Evolutionary conservation across 306 rosid genomes (phyloP), one percentile per base, ranked within the genome.

Genomic region (Quercus parvula): DNA sequence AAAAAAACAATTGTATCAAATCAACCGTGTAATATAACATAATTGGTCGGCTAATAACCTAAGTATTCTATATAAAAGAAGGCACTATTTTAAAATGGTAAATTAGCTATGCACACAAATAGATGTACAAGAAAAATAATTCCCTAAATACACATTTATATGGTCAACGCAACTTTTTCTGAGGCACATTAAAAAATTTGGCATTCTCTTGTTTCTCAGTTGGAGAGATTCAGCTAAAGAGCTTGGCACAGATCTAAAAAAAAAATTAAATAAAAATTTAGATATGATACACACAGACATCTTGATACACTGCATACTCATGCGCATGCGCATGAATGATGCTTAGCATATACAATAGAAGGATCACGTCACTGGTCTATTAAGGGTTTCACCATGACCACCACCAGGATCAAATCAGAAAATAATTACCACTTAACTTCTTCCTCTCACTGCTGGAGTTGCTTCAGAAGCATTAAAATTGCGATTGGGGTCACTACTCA

Each of bases 191-290:
- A 17, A 35, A 70, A 22, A 38, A 22, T 52, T 71, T 56, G 58
- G 38, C 49, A 55, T 22, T 51, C 52, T 24, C 3, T 22, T 1
- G 17, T 56, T 22, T 56, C 61, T 77, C 38, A 22, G 75, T 55
- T 49, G 72, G 72, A 77, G 19, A 33, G 75, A 63, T 61, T 19
- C 66, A 77, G 56, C 57, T 62, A 67, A 17, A n/a, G 56, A 54
- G 6, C 4, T 77, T 54, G 52, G 71, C 14, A 67, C 38, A 18
- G 30, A 54, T 58, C 78, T 49, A 17, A 59, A 49, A 20, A 24
- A 49, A 28, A 49, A 28, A 0, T 0, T 24, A 24, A 24, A 24
- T 24, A 24, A 49, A 28, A 49, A 28, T 69, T 81, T 44, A 58
- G 67, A 51, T 33, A 31, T 24, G 15, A 4, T 14, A 56, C 70